phyloP scores from a whole-genome alignment of 2,329 filamentous ascomycete genomes.

The Monosporascus ibericus region DNA sequence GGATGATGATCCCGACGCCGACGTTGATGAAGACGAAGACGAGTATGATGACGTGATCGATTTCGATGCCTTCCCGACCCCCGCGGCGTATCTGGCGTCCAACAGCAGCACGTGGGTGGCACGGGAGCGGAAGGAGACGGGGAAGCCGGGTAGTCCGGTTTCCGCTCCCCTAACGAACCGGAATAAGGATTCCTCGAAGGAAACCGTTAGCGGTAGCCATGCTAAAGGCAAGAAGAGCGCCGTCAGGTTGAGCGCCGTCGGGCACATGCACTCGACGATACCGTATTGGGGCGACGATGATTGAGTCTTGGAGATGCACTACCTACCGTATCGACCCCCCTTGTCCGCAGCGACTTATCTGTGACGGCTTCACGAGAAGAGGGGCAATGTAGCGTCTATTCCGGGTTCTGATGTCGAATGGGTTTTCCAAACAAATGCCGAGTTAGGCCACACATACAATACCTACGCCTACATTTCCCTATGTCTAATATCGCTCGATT shows the following conservation, averaged over 20 bases:
- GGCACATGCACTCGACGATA: conserved; percentile 22
- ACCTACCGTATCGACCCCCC: background rate
- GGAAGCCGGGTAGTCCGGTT: conserved; percentile 32
- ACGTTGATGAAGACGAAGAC: conserved; percentile 8
- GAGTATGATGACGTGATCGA: conserved; percentile 15
- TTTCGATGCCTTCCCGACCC: conserved; percentile 12
- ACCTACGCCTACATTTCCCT: no score
- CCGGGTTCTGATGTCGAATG: no score
- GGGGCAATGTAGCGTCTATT: no score
- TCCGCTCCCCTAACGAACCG: conserved; percentile 10
- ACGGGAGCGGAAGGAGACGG: conserved; percentile 16
- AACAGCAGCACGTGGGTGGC: conserved; percentile 1
- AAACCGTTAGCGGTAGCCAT: conserved; percentile 15
- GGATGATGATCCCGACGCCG: background rate
- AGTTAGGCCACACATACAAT: no score
- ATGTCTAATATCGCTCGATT: no score
- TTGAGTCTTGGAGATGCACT: background rate
- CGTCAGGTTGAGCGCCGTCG: conserved; percentile 37
- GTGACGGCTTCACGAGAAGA: no score
- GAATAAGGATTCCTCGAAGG: conserved; percentile 1
- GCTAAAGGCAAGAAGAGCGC: conserved; percentile 29
- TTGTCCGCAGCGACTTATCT: no score
- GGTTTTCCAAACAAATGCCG: no score
- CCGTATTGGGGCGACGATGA: conserved; percentile 39
- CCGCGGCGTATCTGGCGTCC: conserved; percentile 5